phyloP scores from a whole-genome alignment of 2,329 filamentous ascomycete genomes.

The Neurospora sp. region DNA sequence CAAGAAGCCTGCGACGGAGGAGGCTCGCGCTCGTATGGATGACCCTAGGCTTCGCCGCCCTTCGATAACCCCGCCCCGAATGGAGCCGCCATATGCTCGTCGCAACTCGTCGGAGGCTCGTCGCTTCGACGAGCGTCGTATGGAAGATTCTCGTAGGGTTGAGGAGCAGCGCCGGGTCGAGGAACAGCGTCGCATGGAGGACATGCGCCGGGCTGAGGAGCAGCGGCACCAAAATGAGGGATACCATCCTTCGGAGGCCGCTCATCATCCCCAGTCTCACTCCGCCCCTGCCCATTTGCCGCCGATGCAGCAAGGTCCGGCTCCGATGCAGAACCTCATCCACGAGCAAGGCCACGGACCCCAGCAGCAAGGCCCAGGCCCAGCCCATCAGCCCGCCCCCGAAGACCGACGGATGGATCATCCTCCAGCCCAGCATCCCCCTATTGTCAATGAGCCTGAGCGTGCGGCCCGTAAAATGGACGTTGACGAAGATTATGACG shows the following conservation, averaged over 20 bases:
- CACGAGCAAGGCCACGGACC: constrained; percentile 38
- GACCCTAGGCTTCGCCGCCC: constrained; percentile 71
- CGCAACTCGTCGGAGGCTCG: constrained; percentile 68
- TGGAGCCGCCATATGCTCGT: constrained; percentile 44
- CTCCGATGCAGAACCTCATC: constrained; percentile 41
- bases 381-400: constrained; percentile 27
- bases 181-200: constrained; percentile 43
- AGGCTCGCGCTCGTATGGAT: constrained; percentile 76
- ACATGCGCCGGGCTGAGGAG: constrained; percentile 42
- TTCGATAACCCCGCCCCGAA: constrained; percentile 57
- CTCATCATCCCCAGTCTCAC: constrained; percentile 66
- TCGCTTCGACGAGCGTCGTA: constrained; percentile 54
- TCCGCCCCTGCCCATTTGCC: constrained; percentile 49
- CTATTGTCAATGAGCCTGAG: constrained; percentile 61
- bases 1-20: constrained; percentile 85
- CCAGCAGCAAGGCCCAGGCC: constrained; percentile 24
- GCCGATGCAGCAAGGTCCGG: constrained; percentile 48
- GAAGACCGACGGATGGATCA: constrained; percentile 50
- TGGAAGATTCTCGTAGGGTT: constrained; percentile 41
- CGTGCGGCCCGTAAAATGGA: constrained; percentile 88
- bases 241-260: constrained; percentile 88
- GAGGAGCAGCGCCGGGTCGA: constrained; percentile 52
- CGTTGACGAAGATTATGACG: constrained; percentile 94
- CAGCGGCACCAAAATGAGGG: constrained; percentile 64
- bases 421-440: constrained; percentile 32